Conservation (phyloP, 306 rosid genomes). For the Citrullus mucosospermus region DNA sequence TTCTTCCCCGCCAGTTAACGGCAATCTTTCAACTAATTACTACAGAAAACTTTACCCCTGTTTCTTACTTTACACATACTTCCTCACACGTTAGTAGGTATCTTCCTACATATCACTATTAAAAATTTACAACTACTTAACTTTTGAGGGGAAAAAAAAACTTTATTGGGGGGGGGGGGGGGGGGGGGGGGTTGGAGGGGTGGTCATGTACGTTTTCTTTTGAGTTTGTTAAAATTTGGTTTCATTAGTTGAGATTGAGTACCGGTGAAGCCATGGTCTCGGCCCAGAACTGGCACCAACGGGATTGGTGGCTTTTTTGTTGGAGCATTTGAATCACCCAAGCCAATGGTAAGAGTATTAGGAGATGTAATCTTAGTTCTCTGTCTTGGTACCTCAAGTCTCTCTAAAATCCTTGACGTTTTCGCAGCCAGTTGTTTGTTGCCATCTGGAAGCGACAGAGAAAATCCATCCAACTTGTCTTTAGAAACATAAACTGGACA, state of each 20-base stretch:
- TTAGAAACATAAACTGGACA: conserved; percentile 27
- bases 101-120: background rate
- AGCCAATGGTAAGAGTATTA: conserved; percentile 18
- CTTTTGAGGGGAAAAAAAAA: too few species aligned
- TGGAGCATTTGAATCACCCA: conserved; percentile 9
- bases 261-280: conserved; percentile 22
- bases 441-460: conserved; percentile 23
- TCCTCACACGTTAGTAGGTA: background rate
- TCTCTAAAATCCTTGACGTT: conserved; percentile 73
- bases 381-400: conserved; percentile 66
- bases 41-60: background rate
- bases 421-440: conserved; percentile 36
- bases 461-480: conserved; percentile 28
- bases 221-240: conserved; percentile 59
- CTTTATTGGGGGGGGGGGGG: too few species aligned
- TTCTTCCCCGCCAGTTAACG: background rate
- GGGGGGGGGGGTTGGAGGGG: too few species aligned
- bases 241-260: conserved; percentile 55
- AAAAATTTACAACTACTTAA: too few species aligned
- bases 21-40: background rate
- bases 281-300: conserved; percentile 23
- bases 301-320: conserved; percentile 32
- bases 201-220: conserved; percentile 36
- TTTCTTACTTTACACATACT: background rate
- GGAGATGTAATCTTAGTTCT: conserved; percentile 33